Evolutionary conservation across 2,329 filamentous ascomycete genomes (phyloP).

Genomic region (Cyphellophora europaea): DNA sequence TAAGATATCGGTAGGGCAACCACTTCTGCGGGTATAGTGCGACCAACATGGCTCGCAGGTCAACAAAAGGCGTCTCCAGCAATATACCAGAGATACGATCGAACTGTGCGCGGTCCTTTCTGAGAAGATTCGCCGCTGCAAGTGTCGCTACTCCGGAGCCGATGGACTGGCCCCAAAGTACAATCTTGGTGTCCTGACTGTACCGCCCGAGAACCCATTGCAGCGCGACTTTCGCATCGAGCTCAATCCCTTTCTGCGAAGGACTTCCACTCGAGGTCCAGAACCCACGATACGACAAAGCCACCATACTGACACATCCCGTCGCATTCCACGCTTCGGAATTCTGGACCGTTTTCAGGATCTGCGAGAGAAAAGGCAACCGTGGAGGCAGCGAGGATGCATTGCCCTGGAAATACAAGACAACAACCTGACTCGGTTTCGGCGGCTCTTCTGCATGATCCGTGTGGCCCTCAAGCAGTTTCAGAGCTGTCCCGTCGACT

Average conservation of each 20-base stretch:
- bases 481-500: constrained; percentile 56
- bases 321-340: constrained; percentile 21
- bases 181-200: constrained; percentile 25
- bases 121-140: constrained; percentile 9
- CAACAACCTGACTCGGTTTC: constrained; percentile 23
- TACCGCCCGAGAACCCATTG: constrained; percentile 48
- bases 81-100: constrained; percentile 42
- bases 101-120: constrained; percentile 6
- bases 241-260: constrained; percentile 60
- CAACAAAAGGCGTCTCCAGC: constrained; percentile 68
- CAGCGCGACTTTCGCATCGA: constrained; percentile 57
- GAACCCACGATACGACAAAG: constrained; percentile 58
- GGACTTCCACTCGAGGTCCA: constrained; percentile 65
- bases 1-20: constrained; percentile 67
- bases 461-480: constrained; percentile 43
- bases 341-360: constrained; percentile 24
- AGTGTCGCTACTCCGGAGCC: constrained; percentile 60
- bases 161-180: constrained; percentile 72
- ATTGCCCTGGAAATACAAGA: constrained; percentile 44
- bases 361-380: constrained; percentile 36
- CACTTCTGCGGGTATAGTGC: constrained; percentile 69
- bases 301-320: too few relatives aligned
- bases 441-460: not conserved
- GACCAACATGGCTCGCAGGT: constrained; percentile 59
- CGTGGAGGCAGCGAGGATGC: constrained; percentile 36